phyloP scores from a whole-genome alignment of 192 early-diverging fungal genomes.

The Geosiphon pyriformis region DNA sequence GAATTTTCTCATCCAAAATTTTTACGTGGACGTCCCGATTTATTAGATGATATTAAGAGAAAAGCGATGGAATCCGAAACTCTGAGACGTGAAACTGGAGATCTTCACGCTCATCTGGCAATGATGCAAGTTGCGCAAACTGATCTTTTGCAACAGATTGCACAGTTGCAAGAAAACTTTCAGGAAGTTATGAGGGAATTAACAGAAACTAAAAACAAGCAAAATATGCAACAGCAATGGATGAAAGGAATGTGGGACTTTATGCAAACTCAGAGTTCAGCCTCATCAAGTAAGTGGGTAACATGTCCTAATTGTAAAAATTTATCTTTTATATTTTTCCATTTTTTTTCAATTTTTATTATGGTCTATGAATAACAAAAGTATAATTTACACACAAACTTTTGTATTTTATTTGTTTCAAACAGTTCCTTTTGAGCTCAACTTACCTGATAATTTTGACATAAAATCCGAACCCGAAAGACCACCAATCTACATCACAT shows the following conservation, averaged over 20 bases:
- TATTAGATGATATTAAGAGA: slow-evolving; percentile 87
- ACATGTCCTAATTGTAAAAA: background rate
- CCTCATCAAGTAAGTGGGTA: slow-evolving; percentile 27
- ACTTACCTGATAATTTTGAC: slow-evolving; percentile 36
- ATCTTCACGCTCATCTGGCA: slow-evolving; percentile 67
- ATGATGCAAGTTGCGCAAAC: slow-evolving; percentile 73
- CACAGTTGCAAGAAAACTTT: slow-evolving; percentile 69
- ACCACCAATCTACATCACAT: slow-evolving; percentile 52
- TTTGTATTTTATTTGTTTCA: background rate
- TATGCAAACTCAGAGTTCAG: slow-evolving; percentile 34
- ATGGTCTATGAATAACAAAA: no score
- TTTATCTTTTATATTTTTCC: background rate
- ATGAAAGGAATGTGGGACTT: slow-evolving; percentile 62
- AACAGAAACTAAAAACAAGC: slow-evolving; percentile 64
- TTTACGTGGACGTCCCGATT: slow-evolving; percentile 64
- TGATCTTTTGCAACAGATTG: slow-evolving; percentile 68
- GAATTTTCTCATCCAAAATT: slow-evolving; percentile 85
- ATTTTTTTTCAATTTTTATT: background rate
- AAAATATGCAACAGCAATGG: slow-evolving; percentile 59
- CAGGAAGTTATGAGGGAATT: slow-evolving; percentile 68
- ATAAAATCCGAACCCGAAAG: slow-evolving; percentile 42
- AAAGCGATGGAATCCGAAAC: slow-evolving; percentile 85
- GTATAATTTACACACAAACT: no score
- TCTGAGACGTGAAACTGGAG: slow-evolving; percentile 65
- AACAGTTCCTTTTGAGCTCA: slow-evolving; percentile 39